phyloP scores from a whole-genome alignment of 2,329 filamentous ascomycete species.

The Arthrobotrys entomopaga region DNA sequence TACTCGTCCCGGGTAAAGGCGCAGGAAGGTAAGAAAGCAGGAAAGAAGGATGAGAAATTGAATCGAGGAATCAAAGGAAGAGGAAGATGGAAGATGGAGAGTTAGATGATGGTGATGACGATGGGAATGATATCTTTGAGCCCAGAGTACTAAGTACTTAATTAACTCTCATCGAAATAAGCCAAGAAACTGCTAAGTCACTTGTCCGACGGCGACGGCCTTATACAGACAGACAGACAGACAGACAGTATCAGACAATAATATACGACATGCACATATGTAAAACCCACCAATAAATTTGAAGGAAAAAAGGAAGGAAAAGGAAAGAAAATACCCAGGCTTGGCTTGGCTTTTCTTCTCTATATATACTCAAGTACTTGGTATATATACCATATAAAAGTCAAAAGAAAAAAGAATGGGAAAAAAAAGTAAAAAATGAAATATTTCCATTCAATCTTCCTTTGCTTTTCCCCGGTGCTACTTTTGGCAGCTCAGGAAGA shows the following conservation, averaged over 20 bases:
- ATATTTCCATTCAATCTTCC: slow-evolving; percentile 23
- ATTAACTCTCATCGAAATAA: slow-evolving; percentile 1
- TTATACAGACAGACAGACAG: slow-evolving; percentile 9
- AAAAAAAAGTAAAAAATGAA: background rate
- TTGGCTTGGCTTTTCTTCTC: slow-evolving; percentile 11
- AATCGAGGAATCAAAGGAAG: background rate
- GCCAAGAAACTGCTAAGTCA: slow-evolving; percentile 46
- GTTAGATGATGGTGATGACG: background rate
- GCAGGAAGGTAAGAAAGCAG: too few relatives aligned
- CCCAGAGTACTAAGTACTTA: too few relatives aligned
- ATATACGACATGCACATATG: too few relatives aligned
- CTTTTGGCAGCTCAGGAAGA: slow-evolving; percentile 45
- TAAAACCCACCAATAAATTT: too few relatives aligned
- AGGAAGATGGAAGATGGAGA: background rate
- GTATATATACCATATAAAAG: background rate
- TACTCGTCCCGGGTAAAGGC: background rate
- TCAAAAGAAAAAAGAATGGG: background rate
- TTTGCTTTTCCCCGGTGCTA: slow-evolving; percentile 16
- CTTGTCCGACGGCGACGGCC: slow-evolving; percentile 47
- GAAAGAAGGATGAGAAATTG: slow-evolving; percentile 2
- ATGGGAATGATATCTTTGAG: background rate
- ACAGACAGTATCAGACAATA: background rate
- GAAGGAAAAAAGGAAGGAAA: slow-evolving; percentile 8
- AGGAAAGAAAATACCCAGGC: slow-evolving; percentile 6
- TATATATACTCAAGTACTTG: too few relatives aligned